Evolutionary conservation across 176 grass and related monocot species (phyloP).

Genomic region (Rhynchospora pubera): DNA sequence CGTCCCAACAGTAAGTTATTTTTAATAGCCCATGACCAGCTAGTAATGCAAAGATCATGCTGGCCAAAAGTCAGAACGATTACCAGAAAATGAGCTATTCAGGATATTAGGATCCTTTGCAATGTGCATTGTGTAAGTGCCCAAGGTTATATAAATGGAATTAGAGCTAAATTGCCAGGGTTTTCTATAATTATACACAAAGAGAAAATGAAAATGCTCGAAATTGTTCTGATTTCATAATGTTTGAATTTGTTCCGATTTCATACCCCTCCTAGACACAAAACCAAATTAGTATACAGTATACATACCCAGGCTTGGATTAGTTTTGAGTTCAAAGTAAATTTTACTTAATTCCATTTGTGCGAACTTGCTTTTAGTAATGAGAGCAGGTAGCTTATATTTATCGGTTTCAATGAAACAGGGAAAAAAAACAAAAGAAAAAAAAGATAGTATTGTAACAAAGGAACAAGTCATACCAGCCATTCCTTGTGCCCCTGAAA

Average conservation of each 20-base stretch:
- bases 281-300: too few relatives aligned
- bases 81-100: neutral
- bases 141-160: neutral
- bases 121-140: neutral
- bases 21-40: neutral
- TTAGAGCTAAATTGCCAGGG: neutral
- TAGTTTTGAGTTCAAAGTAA: too few relatives aligned
- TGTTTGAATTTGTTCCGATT: too few relatives aligned
- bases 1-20: neutral
- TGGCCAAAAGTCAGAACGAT: neutral
- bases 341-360: too few relatives aligned
- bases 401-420: too few relatives aligned
- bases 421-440: neutral
- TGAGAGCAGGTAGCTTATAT: too few relatives aligned
- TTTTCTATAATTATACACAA: neutral
- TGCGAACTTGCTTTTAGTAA: too few relatives aligned
- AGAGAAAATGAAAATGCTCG: neutral
- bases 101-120: neutral
- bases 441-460: neutral
- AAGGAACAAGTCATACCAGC: constrained; percentile 48
- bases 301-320: too few relatives aligned
- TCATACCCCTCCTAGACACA: too few relatives aligned
- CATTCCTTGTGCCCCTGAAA: constrained; percentile 97
- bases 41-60: neutral
- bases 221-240: too few relatives aligned